Evolutionary conservation across 2,329 filamentous ascomycete genomes (phyloP).

Genomic region (Aspergillus ochraceoroseus): DNA sequence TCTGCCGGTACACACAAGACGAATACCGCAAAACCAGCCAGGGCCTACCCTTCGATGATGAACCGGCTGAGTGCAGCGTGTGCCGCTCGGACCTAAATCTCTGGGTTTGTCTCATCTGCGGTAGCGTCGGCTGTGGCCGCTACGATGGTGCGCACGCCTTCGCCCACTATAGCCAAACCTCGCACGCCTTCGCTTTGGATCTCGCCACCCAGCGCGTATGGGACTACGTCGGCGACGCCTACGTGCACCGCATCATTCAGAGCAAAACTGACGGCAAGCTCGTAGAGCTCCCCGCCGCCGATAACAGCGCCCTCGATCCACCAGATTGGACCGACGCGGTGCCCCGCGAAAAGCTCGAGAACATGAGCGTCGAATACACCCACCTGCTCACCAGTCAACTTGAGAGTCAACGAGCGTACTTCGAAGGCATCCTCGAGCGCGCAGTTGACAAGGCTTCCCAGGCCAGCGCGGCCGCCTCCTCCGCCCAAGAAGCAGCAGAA

Average conservation of each 20-base stretch:
- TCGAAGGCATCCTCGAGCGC: conserved; percentile 84
- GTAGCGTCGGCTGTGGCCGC: conserved; percentile 84
- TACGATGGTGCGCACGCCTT: conserved; percentile 94
- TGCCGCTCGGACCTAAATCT: conserved; percentile 78
- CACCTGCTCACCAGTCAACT: conserved; percentile 89
- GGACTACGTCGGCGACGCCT: conserved; percentile 94
- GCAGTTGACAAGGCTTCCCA: conserved; percentile 82
- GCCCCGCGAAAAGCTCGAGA: conserved; percentile 60
- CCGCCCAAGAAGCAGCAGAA: conserved; percentile 60
- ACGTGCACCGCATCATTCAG: conserved; percentile 91
- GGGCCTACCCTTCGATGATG: conserved; percentile 54
- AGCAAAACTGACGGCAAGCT: conserved; percentile 90
- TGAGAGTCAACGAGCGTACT: conserved; percentile 87
- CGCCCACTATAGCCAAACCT: conserved; percentile 83
- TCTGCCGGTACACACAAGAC: conserved; percentile 82
- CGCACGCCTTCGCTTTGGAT: conserved; percentile 89
- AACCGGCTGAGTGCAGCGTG: conserved; percentile 60
- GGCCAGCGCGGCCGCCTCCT: conserved; percentile 54
- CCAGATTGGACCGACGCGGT: conserved; percentile 45
- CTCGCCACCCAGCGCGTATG: conserved; percentile 91
- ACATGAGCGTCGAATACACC: conserved; percentile 88
- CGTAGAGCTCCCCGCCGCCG: conserved; percentile 72
- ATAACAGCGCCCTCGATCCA: conserved; percentile 41
- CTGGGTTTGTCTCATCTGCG: conserved; percentile 94
- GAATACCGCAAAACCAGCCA: conserved; percentile 45